Evolutionary conservation across 345 rosid genomes (phyloP), one percentile per base, ranked within the genome.

Genomic region (Mercurialis annua): DNA sequence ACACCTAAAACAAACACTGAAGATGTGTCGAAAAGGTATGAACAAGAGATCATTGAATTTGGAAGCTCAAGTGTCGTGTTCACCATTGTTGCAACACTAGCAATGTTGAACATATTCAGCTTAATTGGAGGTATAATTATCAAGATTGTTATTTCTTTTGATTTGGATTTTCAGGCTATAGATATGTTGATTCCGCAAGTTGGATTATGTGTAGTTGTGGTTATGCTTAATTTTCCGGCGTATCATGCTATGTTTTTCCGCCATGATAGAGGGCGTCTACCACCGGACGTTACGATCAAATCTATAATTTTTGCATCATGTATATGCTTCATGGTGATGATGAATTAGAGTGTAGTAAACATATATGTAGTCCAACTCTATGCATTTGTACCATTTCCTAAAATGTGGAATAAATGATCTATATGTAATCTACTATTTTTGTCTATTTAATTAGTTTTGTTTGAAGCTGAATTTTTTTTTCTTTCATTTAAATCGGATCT

Each of bases 11-110:
- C 74, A 15, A 77, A 43, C 12, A 62, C 77, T 2, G 78, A 76
- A 0, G 88, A 84, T 33, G 81, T 76, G 5, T 29, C 52, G 18
- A 55, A 66, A 47, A 71, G 82, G 69, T 81, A 81, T 17, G 64
- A 69, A 14, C 52, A 71, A 58, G 83, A 79, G 69, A 38, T 77
- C 16, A 71, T 81, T 72, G 88, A 81, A 53, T 84, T 84, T 11
- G 82, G 80, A 21, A 71, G 69, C 70, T 63, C 77, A 4, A 70
- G 78, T 7, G 17, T 57, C 4, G 73, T 79, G 79, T 79, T 83
- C 62, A 71, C 74, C 5, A 63, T 75, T 1, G 14, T 80, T 26
- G 74, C 79, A 36, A 66, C 85, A 43, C 42, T 79, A 43, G 85
- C 82, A 66, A 40, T 81, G 79, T 68, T 84, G 1, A 84, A 84